These are phyloP conservation scores for Botrytis galanthina DNA, from an alignment of 2,329 filamentous ascomycete species.

Conservation along the genomic window DNA sequence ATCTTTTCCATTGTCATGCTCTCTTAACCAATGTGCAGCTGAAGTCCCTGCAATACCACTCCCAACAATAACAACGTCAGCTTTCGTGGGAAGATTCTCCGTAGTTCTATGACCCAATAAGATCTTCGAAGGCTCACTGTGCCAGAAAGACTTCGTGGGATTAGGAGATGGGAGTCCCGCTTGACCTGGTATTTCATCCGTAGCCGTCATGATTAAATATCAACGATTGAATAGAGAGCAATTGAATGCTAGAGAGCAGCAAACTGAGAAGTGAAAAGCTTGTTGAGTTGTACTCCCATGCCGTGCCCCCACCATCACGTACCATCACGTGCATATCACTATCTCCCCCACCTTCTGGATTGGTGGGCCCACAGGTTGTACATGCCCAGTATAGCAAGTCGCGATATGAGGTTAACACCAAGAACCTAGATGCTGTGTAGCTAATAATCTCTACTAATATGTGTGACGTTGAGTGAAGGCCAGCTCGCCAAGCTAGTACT, in stretches of 20 bases:
- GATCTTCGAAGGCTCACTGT: conserved; percentile 60
- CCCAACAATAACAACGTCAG: conserved; percentile 70
- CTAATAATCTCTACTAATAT: neutral
- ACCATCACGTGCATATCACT: conserved; percentile 6
- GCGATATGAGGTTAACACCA: neutral
- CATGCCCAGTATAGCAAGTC: neutral
- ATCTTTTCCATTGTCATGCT: conserved; percentile 44
- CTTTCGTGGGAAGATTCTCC: conserved; percentile 55
- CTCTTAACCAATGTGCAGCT: conserved; percentile 59
- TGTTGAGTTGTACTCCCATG: neutral
- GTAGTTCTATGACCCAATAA: conserved; percentile 70
- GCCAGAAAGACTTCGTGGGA: conserved; percentile 71
- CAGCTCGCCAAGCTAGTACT: neutral
- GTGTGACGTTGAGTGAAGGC: neutral
- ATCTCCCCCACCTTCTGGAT: conserved; percentile 7
- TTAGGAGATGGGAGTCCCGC: conserved; percentile 54
- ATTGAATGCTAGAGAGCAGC: neutral
- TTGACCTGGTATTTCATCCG: conserved; percentile 22
- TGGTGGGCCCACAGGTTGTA: neutral
- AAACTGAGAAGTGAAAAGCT: neutral
- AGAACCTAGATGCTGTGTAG: neutral
- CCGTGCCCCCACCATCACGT: neutral
- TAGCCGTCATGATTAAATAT: conserved; percentile 3
- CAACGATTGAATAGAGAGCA: neutral
- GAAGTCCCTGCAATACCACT: conserved; percentile 76